phyloP scores from a whole-genome alignment of 148 eudicot genomes.

The Chenopodium formosanum region DNA sequence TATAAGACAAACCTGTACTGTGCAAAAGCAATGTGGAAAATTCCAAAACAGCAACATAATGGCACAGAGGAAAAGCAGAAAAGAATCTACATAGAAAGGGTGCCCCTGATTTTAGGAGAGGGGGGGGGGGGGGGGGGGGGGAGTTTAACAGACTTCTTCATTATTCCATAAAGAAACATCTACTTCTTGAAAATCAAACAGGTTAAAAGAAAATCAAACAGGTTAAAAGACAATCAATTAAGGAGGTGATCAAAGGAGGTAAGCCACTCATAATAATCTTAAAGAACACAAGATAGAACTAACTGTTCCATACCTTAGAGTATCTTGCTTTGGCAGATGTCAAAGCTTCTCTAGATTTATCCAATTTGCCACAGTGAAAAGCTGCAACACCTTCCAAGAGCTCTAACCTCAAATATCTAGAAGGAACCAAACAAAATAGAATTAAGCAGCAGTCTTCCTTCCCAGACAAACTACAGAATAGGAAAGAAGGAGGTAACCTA shows the following conservation, averaged over 20 bases:
- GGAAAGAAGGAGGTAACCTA: slow-evolving; percentile 32
- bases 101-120: background rate
- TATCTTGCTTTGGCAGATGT: slow-evolving; percentile 64
- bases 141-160: background rate
- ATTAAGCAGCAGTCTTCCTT: background rate
- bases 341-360: slow-evolving; percentile 54
- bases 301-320: slow-evolving; percentile 49
- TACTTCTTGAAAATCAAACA: slow-evolving; percentile 2
- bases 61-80: background rate
- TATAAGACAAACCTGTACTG: background rate
- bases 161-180: background rate
- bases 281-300: background rate
- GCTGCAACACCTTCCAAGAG: slow-evolving; percentile 89
- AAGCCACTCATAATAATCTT: background rate
- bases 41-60: background rate
- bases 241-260: background rate
- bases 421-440: slow-evolving; percentile 5
- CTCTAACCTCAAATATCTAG: slow-evolving; percentile 84
- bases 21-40: background rate
- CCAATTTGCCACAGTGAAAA: slow-evolving; percentile 67
- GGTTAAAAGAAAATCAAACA: background rate
- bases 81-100: background rate
- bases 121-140: background rate
- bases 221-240: background rate
- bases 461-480: background rate